These are phyloP conservation scores for Phytophthora colocasiae DNA, from an alignment of 352 stramenopile genomes.

Conservation along the genomic window DNA sequence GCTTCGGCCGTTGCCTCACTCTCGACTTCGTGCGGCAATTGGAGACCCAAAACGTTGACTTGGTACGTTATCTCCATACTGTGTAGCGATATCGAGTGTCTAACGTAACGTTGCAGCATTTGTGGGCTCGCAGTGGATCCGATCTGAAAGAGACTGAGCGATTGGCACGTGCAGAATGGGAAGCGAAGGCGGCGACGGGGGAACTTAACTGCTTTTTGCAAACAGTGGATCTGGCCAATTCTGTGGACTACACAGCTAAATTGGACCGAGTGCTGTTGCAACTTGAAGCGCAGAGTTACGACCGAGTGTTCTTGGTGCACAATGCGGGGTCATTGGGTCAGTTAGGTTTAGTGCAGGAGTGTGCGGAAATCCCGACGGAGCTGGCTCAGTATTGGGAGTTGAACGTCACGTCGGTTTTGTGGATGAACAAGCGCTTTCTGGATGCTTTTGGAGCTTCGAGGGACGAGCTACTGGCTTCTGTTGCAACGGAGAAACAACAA, in stretches of 20 bases:
- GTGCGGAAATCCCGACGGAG: slow-evolving; percentile 45
- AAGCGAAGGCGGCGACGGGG: background rate
- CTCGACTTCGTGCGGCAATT: slow-evolving; percentile 68
- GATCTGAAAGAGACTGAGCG: slow-evolving; percentile 69
- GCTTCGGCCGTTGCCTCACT: slow-evolving; percentile 82
- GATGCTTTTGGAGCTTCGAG: slow-evolving; percentile 61
- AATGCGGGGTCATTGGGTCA: slow-evolving; percentile 86
- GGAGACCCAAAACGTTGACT: slow-evolving; percentile 44
- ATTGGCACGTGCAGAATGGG: slow-evolving; percentile 45
- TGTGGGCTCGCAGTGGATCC: slow-evolving; percentile 60
- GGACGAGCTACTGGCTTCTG: slow-evolving; percentile 36
- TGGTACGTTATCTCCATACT: slow-evolving; percentile 39
- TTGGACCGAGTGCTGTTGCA: slow-evolving; percentile 46
- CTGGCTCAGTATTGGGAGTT: slow-evolving; percentile 74
- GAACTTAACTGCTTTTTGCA: slow-evolving; percentile 45
- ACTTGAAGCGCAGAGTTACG: slow-evolving; percentile 47
- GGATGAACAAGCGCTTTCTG: slow-evolving; percentile 84
- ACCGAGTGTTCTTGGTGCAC: slow-evolving; percentile 71
- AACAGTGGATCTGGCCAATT: slow-evolving; percentile 55
- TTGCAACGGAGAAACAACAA: slow-evolving; percentile 1
- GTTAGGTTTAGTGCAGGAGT: slow-evolving; percentile 65
- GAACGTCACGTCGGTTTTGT: slow-evolving; percentile 87
- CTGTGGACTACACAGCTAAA: slow-evolving; percentile 55
- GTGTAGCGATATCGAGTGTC: too few relatives aligned
- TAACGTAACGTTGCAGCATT: slow-evolving; percentile 33